Conservation (phyloP, 345 rosid species). For the Eucalyptus sideroxylon region DNA sequence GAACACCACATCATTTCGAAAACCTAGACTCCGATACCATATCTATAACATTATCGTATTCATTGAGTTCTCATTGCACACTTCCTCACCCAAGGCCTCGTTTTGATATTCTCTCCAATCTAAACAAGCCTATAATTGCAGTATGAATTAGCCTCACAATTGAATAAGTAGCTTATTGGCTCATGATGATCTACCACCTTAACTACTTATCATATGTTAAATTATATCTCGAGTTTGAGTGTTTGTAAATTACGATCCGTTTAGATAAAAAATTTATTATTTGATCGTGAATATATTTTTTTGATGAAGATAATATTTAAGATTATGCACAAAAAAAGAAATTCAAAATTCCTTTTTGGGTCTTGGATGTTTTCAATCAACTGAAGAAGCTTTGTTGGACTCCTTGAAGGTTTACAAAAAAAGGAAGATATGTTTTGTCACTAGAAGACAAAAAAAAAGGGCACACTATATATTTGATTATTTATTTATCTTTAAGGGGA, state of each 20-base stretch:
- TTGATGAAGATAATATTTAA: too few relatives aligned
- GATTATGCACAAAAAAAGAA: too few relatives aligned
- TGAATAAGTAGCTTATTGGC: not conserved
- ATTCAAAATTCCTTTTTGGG: too few relatives aligned
- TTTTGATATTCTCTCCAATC: not conserved
- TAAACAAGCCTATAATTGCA: not conserved
- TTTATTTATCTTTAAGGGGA: too few relatives aligned
- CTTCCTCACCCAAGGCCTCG: not conserved
- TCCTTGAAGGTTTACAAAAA: too few relatives aligned
- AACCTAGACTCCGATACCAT: not conserved
- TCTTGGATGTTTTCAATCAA: too few relatives aligned
- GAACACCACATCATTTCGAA: not conserved
- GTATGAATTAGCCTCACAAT: not conserved
- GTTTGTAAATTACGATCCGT: rapidly evolving
- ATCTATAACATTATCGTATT: not conserved
- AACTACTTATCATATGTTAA: not conserved
- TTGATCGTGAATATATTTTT: too few relatives aligned
- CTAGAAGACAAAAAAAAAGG: rapidly evolving
- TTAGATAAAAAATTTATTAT: too few relatives aligned
- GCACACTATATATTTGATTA: too few relatives aligned
- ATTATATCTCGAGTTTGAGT: rapidly evolving
- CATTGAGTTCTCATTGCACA: not conserved
- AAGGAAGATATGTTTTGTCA: too few relatives aligned
- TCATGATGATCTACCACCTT: not conserved
- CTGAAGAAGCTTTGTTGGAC: rapidly evolving